phyloP scores from a whole-genome alignment of 2,329 filamentous ascomycete species.

The Botrytis fragariae region DNA sequence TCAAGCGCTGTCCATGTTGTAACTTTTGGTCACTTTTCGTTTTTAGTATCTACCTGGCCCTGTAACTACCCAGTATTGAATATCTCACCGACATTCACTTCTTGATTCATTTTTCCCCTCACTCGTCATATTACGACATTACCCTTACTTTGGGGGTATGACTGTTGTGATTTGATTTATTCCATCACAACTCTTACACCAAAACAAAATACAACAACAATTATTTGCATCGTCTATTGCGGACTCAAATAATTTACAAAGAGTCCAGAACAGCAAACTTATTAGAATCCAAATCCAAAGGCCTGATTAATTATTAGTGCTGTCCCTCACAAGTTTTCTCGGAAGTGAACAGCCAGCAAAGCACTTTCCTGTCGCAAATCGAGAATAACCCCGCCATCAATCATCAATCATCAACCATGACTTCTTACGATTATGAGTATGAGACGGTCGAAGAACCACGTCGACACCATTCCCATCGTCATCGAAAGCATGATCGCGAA shows the following conservation, averaged over 20 bases:
- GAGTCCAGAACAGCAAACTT: neutral
- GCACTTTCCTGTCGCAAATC: slow-evolving; percentile 14
- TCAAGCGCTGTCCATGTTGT: neutral
- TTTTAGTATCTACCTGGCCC: neutral
- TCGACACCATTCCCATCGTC: slow-evolving; percentile 33
- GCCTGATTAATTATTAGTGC: slow-evolving; percentile 14
- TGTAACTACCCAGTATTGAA: neutral
- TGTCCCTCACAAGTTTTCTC: neutral
- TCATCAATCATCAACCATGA: slow-evolving; percentile 13
- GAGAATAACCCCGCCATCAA: slow-evolving; percentile 9
- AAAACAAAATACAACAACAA: slow-evolving; percentile 1
- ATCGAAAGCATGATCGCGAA: slow-evolving; percentile 42
- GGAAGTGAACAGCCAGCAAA: neutral
- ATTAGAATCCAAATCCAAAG: neutral
- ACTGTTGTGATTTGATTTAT: slow-evolving; percentile 6
- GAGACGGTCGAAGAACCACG: slow-evolving; percentile 30
- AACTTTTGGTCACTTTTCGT: neutral
- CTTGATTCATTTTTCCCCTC: slow-evolving; percentile 7
- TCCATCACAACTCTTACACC: neutral
- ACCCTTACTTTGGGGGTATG: neutral
- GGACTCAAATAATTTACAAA: neutral
- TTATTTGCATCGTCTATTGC: neutral
- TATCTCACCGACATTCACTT: slow-evolving; percentile 21
- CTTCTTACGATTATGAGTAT: slow-evolving; percentile 30
- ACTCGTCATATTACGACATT: slow-evolving; percentile 14